These are phyloP conservation scores for Xerophyta viscosa DNA, from an alignment of 106 monocot genomes.

Conservation along the genomic window DNA sequence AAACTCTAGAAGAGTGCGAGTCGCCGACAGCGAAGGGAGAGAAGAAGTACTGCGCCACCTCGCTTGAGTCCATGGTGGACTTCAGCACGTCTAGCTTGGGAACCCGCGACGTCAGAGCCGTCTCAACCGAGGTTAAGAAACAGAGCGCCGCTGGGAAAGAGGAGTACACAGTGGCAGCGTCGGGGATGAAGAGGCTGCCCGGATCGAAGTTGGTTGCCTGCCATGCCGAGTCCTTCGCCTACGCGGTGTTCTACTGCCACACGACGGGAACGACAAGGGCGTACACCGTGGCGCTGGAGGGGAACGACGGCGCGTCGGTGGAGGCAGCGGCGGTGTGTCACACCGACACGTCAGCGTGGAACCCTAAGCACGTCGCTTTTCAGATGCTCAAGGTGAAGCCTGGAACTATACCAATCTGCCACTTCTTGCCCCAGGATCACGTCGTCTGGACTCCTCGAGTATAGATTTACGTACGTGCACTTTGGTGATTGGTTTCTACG, in stretches of 20 bases:
- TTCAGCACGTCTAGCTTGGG: slow-evolving; percentile 28
- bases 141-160: slow-evolving; percentile 15
- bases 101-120: slow-evolving; percentile 19
- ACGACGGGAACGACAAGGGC: slow-evolving; percentile 13
- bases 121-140: slow-evolving; percentile 23
- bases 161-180: slow-evolving; percentile 22
- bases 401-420: slow-evolving; percentile 54
- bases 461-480: too few species aligned
- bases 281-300: slow-evolving; percentile 36
- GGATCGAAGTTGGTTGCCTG: slow-evolving; percentile 36
- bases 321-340: slow-evolving; percentile 63
- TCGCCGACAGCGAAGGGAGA: slow-evolving; percentile 16
- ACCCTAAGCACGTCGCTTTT: slow-evolving; percentile 47
- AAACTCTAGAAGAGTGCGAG: slow-evolving; percentile 43
- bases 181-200: slow-evolving; percentile 6
- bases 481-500: too few species aligned
- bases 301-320: slow-evolving; percentile 38
- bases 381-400: slow-evolving; percentile 53
- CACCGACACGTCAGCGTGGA: slow-evolving; percentile 36
- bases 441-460: slow-evolving; percentile 31
- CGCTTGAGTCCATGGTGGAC: slow-evolving; percentile 85
- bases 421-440: slow-evolving; percentile 46
- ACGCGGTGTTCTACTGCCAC: slow-evolving; percentile 74
- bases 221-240: slow-evolving; percentile 51
- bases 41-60: slow-evolving; percentile 53